Percentiles rank a stretch among this genome's conserved stretches.
These are phyloP conservation scores for Komagataella pastoris DNA, from an alignment of 805 yeast species.

Conservation along the genomic window DNA sequence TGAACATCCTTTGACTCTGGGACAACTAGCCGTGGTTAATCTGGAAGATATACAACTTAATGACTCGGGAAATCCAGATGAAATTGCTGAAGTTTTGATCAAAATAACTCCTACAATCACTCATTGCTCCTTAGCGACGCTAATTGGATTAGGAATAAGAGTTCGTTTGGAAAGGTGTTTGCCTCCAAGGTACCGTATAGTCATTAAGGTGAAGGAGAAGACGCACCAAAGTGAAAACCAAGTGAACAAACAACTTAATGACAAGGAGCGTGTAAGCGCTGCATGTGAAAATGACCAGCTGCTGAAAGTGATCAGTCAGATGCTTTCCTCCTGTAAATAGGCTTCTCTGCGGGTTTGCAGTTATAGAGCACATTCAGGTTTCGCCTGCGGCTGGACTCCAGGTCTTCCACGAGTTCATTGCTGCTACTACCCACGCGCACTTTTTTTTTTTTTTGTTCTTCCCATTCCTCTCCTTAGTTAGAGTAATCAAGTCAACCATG, in stretches of 20 bases:
- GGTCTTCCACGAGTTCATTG: not conserved
- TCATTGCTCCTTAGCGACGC: conserved; percentile 91
- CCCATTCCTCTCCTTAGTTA: not conserved
- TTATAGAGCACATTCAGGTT: not conserved
- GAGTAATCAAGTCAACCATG: conserved; percentile 16
- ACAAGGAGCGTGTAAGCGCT: conserved; percentile 95
- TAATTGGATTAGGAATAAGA: conserved; percentile 88
- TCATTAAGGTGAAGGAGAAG: conserved; percentile 75
- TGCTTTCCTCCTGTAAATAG: conserved; percentile 70
- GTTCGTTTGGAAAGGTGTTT: conserved; percentile 83
- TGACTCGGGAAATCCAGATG: conserved; percentile 36
- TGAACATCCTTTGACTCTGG: conserved; percentile 91
- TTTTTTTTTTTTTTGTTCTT: not conserved
- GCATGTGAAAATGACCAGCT: conserved; percentile 96
- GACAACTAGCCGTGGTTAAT: conserved; percentile 89
- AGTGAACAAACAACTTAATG: conserved; percentile 92
- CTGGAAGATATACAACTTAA: conserved; percentile 63
- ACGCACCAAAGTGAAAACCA: conserved; percentile 93
- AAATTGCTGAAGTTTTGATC: conserved; percentile 65
- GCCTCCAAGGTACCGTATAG: conserved; percentile 72
- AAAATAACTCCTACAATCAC: conserved; percentile 95
- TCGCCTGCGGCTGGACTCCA: not conserved
- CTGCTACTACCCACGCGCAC: not conserved
- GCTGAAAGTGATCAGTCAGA: conserved; percentile 77
- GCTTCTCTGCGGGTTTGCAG: not conserved